Base-by-base conservation (phyloP, 2,329 filamentous ascomycete genomes). In the Penicillium rolfsii region DNA sequence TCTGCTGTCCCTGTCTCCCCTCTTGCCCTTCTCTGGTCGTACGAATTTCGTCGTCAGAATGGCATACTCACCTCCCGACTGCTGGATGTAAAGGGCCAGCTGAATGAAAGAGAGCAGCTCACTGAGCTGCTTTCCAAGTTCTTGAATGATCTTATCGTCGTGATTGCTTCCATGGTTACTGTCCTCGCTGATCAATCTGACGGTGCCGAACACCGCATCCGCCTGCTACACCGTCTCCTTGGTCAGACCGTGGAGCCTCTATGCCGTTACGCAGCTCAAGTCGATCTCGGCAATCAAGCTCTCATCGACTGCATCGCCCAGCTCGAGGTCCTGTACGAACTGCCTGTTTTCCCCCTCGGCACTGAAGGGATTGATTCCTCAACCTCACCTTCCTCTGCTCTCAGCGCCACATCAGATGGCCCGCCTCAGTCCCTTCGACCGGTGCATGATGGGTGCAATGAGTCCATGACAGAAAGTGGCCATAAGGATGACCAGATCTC, bases 41-140 rank as follows among this genome's bases (percentile, higher is more conserved):
- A 77, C 62, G 71, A 78, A 55, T 67, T 78, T n/a, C 74, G 73
- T 19, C 75, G 74, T 22, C 74, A 77, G 59, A 73, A 77, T 60
- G 67, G 71, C 46, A 67, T 70, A 30, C 68, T 77, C 8, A 62
- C 71, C 19, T 60, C 70, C 12, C 67, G 70, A 28, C 60, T 77
- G 49, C 63, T 70, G 7, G 62, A 56, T 38, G 56, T 72, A 2
- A 67, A 70, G 33, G 16, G 55, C 6, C 54, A 63, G 36, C 52
- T 63, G 2, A 24, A 41, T 5, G 35, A 16, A 6, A 30, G 33
- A 0, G 45, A 52, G n/a, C 16, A 52, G 30, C 52, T 60, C n/a
- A 38, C 33, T 3, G 28, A 36, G 9, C 12, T 22, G 0, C 61
- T 63, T 24, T 50, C 48, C n/a, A 52, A 54, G 19, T 55, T 43